Evolutionary conservation across 73 alveolate species (phyloP), one percentile per base, ranked within the genome.

Genomic region (Durusdinium trenchii): DNA sequence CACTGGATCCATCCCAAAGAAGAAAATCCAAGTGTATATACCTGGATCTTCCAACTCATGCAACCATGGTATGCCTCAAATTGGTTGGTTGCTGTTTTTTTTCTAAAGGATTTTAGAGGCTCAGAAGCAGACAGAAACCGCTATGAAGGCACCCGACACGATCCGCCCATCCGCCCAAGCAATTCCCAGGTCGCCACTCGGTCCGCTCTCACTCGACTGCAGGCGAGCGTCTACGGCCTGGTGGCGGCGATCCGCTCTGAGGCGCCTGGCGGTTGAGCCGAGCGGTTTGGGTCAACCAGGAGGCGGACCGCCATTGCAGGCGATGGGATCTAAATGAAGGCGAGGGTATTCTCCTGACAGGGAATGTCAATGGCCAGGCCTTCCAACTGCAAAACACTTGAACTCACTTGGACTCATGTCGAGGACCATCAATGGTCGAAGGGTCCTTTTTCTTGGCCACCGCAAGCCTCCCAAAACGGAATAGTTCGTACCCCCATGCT

Each of bases 161-260:
- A n/a, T n/a, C n/a, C n/a, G n/a, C n/a, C n/a, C n/a, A n/a, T n/a
- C n/a, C n/a, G n/a, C n/a, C 69, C 69, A 57, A 23, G 69, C 23
- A 23, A 23, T 57, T 57, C 69, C 69, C 69, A 12, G 12, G 42
- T 9, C 79, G 42, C 42, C 38, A 16, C 42, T 64, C 12, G 45
- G 9, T 64, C 42, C 10, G 79, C 42, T 6, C 6, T 16, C 45
- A 28, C 85, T 5, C 51, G 54, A 6, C n/a, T n/a, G n/a, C 30
- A 91, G 98, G 98, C 75, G 46, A 69, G 78, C 60, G 78, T 78
- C 61, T 91, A 91, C 35, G 98, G 98, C 43, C 40, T 91, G 61
- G 98, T 91, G 38, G 98, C 98, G 3, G 98, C 90, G 23, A 54
- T 91, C 4, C 98, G 98, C 4, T 91, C 98, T 10, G 98, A 91